Base-by-base conservation (phyloP, 2,329 filamentous ascomycete species). In the Arthrobotrys musiformis region DNA sequence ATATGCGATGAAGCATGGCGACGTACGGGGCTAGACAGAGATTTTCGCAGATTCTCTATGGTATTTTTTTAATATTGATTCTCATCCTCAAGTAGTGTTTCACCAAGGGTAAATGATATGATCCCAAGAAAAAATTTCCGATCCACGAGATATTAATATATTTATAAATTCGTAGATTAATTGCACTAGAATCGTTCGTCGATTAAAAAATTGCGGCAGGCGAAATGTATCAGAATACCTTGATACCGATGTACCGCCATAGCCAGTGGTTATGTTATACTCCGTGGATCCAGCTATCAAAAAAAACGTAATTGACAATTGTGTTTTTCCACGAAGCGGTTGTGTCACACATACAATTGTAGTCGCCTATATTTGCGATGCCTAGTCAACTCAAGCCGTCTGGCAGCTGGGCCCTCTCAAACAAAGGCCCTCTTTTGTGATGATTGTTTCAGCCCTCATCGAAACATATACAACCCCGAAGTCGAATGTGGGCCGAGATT, bases 371-470 rank as follows among this genome's bases (percentile, higher is more conserved):
- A n/a, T n/a, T n/a, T n/a, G n/a, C n/a, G 48, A 52, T n/a, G 5
- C 17, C 13, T 52, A 2, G 37, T n/a, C 8, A 8, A 42, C 8
- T 8, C 15, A 42, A 8, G 15, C 37, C 30, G 5, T 6, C n/a
- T 11, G 15, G n/a, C 22, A 2, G 24, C 54, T 22, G 17, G 3
- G 1, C 2, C 19, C 22, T 60, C 52, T 60, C 52, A 50, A 69
- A 60, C 64, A 56, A 60, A 37, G 37, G 26, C 64, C 26, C 35
- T 69, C 40, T 40, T 61, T 40, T 48, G 52, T 42, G 30, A 30
- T 26, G n/a, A 26, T 19, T 24, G 69, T 67, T 73, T 73, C 61
- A 73, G 61, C 60, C 64, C 33, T 50, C 17, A 33, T 50, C 40
- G 60, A 67, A 66, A 66, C 50, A 50, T 19, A 42, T 17, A 22